These are phyloP conservation scores for Nicotiana benthamiana DNA, from an alignment of 257 asterid genomes.

Conservation along the genomic window DNA sequence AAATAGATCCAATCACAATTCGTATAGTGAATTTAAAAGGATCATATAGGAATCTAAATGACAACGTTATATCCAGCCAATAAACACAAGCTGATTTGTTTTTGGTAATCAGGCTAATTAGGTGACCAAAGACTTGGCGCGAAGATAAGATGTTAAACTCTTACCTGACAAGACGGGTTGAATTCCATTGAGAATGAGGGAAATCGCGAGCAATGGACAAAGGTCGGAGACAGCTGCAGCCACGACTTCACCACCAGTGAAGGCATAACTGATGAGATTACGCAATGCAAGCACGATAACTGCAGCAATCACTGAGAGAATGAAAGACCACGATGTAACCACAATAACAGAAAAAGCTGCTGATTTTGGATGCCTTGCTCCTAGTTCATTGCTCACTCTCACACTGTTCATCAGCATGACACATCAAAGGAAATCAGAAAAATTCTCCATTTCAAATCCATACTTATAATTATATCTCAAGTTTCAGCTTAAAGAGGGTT, in stretches of 20 bases:
- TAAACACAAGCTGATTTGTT: neutral
- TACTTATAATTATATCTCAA: neutral
- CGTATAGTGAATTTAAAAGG: too few relatives aligned
- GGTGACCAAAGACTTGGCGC: neutral
- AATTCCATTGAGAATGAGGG: constrained; percentile 24
- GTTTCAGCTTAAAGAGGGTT: too few relatives aligned
- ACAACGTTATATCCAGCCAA: too few relatives aligned
- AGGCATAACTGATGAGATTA: constrained; percentile 42
- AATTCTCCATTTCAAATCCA: neutral
- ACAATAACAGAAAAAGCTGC: constrained; percentile 57
- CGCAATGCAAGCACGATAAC: constrained; percentile 23
- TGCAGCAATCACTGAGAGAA: constrained; percentile 26
- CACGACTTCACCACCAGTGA: constrained; percentile 29
- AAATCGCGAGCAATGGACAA: constrained; percentile 22
- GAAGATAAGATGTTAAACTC: neutral
- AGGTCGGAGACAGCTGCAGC: constrained; percentile 24
- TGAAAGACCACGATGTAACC: constrained; percentile 29
- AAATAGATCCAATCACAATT: too few relatives aligned
- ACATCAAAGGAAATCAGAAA: neutral
- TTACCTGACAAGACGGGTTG: constrained; percentile 29
- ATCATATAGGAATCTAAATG: neutral
- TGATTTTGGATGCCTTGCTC: constrained; percentile 67
- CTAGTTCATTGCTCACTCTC: constrained; percentile 69
- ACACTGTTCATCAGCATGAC: constrained; percentile 23
- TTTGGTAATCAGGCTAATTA: neutral